Conservation (phyloP, 31 red algal genomes). For the Endocladia muricata region DNA sequence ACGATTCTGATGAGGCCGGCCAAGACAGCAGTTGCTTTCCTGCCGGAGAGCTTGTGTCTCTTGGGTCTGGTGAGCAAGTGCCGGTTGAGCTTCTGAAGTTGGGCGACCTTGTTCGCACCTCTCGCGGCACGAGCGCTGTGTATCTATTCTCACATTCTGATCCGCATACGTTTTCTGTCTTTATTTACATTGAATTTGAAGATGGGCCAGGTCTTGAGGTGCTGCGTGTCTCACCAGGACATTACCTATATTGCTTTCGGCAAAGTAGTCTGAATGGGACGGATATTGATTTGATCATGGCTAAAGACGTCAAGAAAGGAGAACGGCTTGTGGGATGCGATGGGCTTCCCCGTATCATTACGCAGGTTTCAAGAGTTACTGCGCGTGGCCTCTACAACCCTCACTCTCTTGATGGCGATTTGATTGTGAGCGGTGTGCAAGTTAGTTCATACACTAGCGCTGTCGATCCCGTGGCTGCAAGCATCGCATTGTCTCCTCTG, state of each 20-base stretch:
- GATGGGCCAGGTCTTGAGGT: not conserved
- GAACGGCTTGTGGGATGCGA: not conserved
- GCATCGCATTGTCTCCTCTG: not conserved
- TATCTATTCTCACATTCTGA: constrained; percentile 26
- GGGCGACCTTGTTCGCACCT: not conserved
- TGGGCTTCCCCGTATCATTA: not conserved
- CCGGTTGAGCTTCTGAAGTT: not conserved
- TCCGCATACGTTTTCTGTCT: not conserved
- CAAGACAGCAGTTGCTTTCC: not conserved
- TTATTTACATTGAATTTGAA: constrained; percentile 1
- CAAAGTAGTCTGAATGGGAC: not conserved
- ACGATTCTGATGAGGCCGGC: not conserved
- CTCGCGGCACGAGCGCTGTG: not conserved
- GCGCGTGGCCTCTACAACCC: constrained; percentile 24
- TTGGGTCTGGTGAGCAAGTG: not conserved
- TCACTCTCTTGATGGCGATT: constrained; percentile 6
- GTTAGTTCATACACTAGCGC: constrained; percentile 16
- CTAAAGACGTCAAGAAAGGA: not conserved
- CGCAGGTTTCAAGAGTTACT: not conserved
- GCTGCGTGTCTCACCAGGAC: not conserved
- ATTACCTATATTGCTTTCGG: constrained; percentile 1
- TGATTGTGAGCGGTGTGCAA: constrained; percentile 16
- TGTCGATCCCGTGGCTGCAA: not conserved
- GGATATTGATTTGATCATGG: not conserved
- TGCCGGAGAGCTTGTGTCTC: not conserved